Conservation (phyloP, 495 filamentous ascomycete species). For the Parathielavia appendiculata region DNA sequence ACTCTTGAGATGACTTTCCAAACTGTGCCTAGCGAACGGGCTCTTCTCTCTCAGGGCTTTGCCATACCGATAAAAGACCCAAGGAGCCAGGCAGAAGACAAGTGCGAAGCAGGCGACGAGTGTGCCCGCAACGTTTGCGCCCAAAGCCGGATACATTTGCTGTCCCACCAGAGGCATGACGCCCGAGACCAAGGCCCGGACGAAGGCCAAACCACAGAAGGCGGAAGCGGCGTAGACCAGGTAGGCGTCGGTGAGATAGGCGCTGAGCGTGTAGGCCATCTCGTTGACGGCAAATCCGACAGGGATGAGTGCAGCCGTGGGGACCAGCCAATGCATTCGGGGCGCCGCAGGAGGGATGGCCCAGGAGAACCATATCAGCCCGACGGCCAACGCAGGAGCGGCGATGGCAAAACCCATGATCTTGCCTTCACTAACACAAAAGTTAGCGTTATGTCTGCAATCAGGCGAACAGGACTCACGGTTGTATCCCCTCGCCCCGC, state of each 20-base stretch:
- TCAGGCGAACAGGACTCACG: background rate
- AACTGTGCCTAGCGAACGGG: slow-evolving; percentile 2
- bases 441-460: background rate
- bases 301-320: background rate
- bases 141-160: background rate
- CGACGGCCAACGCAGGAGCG: background rate
- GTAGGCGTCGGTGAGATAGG: slow-evolving; percentile 1
- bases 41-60: background rate
- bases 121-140: background rate
- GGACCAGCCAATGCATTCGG: background rate
- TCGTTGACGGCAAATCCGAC: slow-evolving; percentile 5
- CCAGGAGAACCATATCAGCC: slow-evolving; percentile 1
- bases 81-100: background rate
- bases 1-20: slow-evolving; percentile 1
- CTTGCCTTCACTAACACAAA: background rate
- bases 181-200: background rate
- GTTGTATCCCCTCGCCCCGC: background rate
- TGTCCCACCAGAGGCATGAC: background rate
- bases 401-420: slow-evolving; percentile 1
- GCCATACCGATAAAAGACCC: background rate
- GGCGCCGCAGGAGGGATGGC: background rate
- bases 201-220: background rate
- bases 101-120: background rate
- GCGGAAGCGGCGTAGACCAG: background rate
- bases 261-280: slow-evolving; percentile 4